These are phyloP conservation scores for Rhexocercosporidium sp. DNA, from an alignment of 2,329 filamentous ascomycete genomes.

Conservation along the genomic window DNA sequence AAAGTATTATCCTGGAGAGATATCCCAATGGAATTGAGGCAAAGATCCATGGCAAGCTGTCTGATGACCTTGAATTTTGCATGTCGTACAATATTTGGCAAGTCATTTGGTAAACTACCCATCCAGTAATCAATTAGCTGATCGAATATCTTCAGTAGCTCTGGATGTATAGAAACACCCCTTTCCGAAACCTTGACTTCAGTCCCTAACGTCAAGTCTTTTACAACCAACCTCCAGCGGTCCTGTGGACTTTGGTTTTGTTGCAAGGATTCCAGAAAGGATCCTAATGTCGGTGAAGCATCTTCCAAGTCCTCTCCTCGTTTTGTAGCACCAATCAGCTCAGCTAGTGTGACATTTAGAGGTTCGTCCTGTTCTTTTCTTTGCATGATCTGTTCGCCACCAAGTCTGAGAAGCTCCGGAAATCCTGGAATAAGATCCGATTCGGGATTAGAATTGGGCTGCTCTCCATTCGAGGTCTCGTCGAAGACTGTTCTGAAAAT, in stretches of 20 bases:
- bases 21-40: conserved; percentile 38
- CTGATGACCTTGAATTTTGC: conserved; percentile 39
- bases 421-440: conserved; percentile 11
- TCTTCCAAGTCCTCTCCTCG: conserved; percentile 34
- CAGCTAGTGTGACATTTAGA: background rate
- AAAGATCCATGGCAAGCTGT: conserved; percentile 39
- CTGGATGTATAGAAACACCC: conserved; percentile 11
- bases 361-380: conserved; percentile 20
- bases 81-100: conserved; percentile 34
- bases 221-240: conserved; percentile 28
- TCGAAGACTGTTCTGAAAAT: conserved; percentile 26
- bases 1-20: conserved; percentile 31
- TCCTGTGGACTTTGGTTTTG: conserved; percentile 22
- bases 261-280: conserved; percentile 32
- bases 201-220: conserved; percentile 28
- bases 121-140: conserved; percentile 40
- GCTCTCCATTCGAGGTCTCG: background rate
- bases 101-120: conserved; percentile 34
- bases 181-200: conserved; percentile 17
- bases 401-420: conserved; percentile 20
- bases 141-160: conserved; percentile 40
- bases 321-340: background rate
- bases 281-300: conserved; percentile 27
- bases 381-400: conserved; percentile 22
- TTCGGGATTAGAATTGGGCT: background rate